Conservation (phyloP, 2,329 filamentous ascomycete genomes). For the Alternaria sp. region DNA sequence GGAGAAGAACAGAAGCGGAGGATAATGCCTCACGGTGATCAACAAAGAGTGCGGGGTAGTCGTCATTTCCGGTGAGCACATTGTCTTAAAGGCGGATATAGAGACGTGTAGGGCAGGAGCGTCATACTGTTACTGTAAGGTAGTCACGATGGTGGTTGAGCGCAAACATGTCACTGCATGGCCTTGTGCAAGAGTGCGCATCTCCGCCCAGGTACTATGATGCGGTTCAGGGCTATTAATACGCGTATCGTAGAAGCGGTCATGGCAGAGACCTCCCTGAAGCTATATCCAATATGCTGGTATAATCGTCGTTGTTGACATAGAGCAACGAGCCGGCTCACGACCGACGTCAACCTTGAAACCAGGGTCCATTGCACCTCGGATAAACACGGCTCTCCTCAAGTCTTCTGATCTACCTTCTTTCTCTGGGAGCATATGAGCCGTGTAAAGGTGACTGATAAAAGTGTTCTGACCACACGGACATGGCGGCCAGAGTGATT, state of each 20-base stretch:
- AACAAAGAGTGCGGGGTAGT: background rate
- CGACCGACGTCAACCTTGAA: background rate
- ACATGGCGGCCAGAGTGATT: background rate
- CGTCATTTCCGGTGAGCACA: background rate
- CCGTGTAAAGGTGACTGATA: background rate
- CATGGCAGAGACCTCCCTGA: too few species aligned
- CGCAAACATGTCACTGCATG: background rate
- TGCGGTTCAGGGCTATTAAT: background rate
- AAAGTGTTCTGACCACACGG: background rate
- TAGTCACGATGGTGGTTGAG: background rate
- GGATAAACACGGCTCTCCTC: background rate
- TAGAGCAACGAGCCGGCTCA: background rate
- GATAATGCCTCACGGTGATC: background rate
- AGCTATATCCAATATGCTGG: background rate
- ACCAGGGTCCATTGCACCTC: background rate
- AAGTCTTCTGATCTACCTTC: rapidly evolving
- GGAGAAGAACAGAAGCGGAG: background rate
- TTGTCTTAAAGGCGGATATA: background rate
- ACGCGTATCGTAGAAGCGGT: rapidly evolving
- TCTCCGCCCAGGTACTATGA: background rate
- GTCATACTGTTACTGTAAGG: background rate
- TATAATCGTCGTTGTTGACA: background rate
- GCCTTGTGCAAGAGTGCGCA: background rate
- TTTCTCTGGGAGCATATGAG: background rate
- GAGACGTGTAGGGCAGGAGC: background rate